Conservation (phyloP, 768 basidiomycete species). For the Clavaria fumosa region DNA sequence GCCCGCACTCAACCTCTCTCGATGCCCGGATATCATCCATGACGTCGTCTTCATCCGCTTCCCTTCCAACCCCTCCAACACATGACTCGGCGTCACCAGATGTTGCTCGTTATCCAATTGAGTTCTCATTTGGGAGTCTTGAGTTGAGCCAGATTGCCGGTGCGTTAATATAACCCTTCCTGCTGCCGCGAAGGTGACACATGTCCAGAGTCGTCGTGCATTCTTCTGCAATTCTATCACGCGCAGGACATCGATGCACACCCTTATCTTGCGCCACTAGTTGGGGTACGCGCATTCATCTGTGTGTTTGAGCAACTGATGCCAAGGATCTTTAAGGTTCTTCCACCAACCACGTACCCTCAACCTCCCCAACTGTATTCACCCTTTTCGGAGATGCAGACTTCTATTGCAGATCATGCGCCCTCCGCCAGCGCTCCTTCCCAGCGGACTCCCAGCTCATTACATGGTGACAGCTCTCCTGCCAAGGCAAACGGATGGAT, state of each 20-base stretch:
- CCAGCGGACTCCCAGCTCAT: constrained; percentile 42
- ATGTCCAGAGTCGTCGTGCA: constrained; percentile 39
- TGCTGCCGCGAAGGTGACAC: constrained; percentile 5
- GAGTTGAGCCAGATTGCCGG: constrained; percentile 29
- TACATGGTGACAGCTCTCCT: constrained; percentile 43
- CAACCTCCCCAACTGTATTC: constrained; percentile 25
- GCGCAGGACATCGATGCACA: constrained; percentile 39
- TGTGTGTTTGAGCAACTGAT: constrained; percentile 1
- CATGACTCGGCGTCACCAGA: constrained; percentile 52
- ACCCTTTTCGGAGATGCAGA: constrained; percentile 21
- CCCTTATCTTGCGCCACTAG: constrained; percentile 35
- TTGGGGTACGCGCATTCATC: constrained; percentile 25
- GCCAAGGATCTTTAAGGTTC: constrained; percentile 19
- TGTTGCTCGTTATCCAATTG: constrained; percentile 50
- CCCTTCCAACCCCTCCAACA: constrained; percentile 71
- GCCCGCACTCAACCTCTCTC: constrained; percentile 57
- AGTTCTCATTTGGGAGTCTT: constrained; percentile 37
- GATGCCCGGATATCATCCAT: constrained; percentile 59
- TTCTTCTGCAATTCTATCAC: constrained; percentile 59
- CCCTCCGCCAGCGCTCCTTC: constrained; percentile 16
- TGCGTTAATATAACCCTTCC: too few relatives aligned
- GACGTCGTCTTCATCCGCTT: constrained; percentile 54
- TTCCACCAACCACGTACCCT: constrained; percentile 27
- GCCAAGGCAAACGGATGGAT: too few relatives aligned
- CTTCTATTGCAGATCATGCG: constrained; percentile 11